Evolutionary conservation across 2,329 filamentous ascomycete genomes (phyloP), one percentile per base, ranked within the genome.

Genomic region (Aspergillaceae sp.): DNA sequence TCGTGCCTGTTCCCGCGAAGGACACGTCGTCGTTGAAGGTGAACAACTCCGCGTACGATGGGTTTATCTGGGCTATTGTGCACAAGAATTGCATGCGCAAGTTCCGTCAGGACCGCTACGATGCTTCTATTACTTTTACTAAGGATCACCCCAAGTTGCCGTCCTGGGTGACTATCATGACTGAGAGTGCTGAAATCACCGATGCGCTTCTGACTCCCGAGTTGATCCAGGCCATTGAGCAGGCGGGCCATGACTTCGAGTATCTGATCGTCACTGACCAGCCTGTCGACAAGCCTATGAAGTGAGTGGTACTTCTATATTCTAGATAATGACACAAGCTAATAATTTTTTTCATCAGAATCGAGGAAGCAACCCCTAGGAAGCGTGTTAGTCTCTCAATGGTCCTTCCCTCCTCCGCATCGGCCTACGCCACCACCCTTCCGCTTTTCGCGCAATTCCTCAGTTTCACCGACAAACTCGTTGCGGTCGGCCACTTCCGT

Each of bases 51-150:
- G 70, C 71, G 35, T 97, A 84, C 60, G 92, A 97, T 64, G 83
- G 83, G 40, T 98, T 97, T 60, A 91, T 98, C 53, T 97, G 86
- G 79, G 91, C 89, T 42, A 70, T 98, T 55, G 90, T 97, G 51
- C 88, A 97, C 78, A 98, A 98, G 80, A 84, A 89, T 59, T 73
- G 78, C 65, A 97, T 98, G 91, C 87, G 87, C 74, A 75, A 80
- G 59, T 78, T 95, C 58, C 85, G 92, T 51, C 86, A 95, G 41
- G 88, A 95, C 52, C 86, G 92, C 58, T 98, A 96, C 71, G 92
- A 98, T 65, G 74, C 96, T 45, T 94, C 87, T 44, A 79, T 98
- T 56, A 96, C 92, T 37, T 82, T 83, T 54, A 96, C 91, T 63
- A 95, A 94, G 77, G 92, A 98, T 61, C 81, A 90, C 70, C 65